Conservation (phyloP, 306 rosid species). For the Begonia masoniana region DNA sequence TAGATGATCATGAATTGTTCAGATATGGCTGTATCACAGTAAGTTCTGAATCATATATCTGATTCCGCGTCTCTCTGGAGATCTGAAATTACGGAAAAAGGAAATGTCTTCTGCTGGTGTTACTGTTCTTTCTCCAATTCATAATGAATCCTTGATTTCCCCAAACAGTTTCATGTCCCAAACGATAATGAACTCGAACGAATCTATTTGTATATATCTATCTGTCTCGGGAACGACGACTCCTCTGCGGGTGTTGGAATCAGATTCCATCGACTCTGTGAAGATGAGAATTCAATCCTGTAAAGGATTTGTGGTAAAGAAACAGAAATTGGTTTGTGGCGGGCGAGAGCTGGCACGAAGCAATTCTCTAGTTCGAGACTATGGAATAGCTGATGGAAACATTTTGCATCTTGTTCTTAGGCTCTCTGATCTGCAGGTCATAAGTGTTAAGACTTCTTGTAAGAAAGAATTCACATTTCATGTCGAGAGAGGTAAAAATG, state of each 20-base stretch:
- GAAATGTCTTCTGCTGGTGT: slow-evolving; percentile 86
- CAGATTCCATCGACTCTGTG: slow-evolving; percentile 74
- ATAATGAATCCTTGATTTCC: slow-evolving; percentile 29
- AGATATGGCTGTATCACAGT: slow-evolving; percentile 20
- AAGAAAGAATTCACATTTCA: slow-evolving; percentile 63
- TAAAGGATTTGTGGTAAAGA: slow-evolving; percentile 69
- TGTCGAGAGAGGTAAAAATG: slow-evolving; percentile 67
- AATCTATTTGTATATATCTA: slow-evolving; percentile 48
- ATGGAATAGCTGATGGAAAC: slow-evolving; percentile 73
- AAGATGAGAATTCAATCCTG: slow-evolving; percentile 58
- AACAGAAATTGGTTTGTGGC: slow-evolving; percentile 77
- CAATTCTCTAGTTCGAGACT: slow-evolving; percentile 61
- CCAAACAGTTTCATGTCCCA: slow-evolving; percentile 20
- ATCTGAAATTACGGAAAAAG: slow-evolving; percentile 13
- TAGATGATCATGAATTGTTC: slow-evolving; percentile 5
- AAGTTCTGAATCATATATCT: slow-evolving; percentile 1
- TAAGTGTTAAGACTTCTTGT: slow-evolving; percentile 47
- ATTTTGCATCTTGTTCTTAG: slow-evolving; percentile 77
- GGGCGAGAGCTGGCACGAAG: slow-evolving; percentile 81
- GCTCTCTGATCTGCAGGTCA: slow-evolving; percentile 66
- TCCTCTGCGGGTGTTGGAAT: slow-evolving; percentile 57
- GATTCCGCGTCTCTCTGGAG: neutral
- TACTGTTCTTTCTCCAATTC: slow-evolving; percentile 37
- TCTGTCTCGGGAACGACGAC: slow-evolving; percentile 42
- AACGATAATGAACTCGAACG: slow-evolving; percentile 24